A percentile compares a stretch with the other conserved stretches of the same genome.
Conservation (phyloP, 2,329 filamentous ascomycete species). For the Calonectria pseudoreteaudii region DNA sequence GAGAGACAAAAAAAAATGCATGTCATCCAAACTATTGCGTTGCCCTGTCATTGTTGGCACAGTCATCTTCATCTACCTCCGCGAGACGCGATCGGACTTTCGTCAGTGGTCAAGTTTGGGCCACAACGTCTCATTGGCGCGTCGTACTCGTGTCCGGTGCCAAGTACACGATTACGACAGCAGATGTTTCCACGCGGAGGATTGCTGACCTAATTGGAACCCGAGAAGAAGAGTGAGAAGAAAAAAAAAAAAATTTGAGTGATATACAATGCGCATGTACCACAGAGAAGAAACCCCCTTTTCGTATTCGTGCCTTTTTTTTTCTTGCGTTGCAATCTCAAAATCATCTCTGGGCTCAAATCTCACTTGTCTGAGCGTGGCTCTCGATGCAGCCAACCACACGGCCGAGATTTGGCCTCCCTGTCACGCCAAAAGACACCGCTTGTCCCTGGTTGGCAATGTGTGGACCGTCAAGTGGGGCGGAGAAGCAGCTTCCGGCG, state of each 20-base stretch:
- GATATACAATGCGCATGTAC: neutral
- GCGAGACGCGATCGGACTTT: neutral
- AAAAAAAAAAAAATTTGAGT: neutral
- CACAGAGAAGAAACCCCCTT: neutral
- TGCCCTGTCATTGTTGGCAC: neutral
- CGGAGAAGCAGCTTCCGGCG: conserved; percentile 32
- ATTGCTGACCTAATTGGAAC: neutral
- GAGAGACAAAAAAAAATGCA: neutral
- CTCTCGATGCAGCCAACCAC: neutral
- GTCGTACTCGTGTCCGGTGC: conserved; percentile 1
- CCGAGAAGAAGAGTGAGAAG: neutral
- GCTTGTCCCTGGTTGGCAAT: neutral
- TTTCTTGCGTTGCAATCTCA: neutral
- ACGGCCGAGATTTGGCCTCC: neutral
- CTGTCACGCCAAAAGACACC: neutral
- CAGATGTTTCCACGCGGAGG: neutral
- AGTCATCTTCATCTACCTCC: neutral
- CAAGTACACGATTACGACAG: neutral
- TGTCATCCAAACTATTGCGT: too few relatives aligned
- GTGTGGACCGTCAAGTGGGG: conserved; percentile 23
- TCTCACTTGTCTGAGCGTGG: neutral
- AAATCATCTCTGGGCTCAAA: neutral
- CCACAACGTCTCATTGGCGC: neutral
- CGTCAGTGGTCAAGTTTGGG: neutral
- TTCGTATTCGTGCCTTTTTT: neutral